Base-by-base conservation (phyloP, 179 eudicot species). In the Heliamphora pulchella region DNA sequence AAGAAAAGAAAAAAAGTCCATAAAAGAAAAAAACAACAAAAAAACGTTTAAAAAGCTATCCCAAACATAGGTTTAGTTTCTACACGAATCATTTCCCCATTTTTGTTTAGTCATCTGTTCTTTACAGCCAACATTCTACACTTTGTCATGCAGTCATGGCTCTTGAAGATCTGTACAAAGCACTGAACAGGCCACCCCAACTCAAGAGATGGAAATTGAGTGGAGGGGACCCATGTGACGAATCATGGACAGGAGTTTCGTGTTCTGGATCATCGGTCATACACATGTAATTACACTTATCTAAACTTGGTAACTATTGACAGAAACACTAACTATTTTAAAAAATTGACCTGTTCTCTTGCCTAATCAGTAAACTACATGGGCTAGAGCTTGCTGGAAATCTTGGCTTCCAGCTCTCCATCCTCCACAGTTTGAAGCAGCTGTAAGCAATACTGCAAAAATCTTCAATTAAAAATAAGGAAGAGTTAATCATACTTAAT, bases 161-260 rank as follows among this genome's bases (percentile, higher is more conserved):
- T 57, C 88, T 95, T 75, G 89, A 86, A 86, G 94, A 89, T 82
- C 82, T 95, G 75, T 95, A 90, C 87, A 82, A 73, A 78, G 83
- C 97, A 79, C 85, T 95, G 75, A 86, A 89, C 54, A 84, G 20
- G 62, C 86, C 98, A 51, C 80, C 89, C 59, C 93, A 90, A 76
- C 88, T 95, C 46, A 85, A 82, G 75, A 91, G 90, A 67, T 95
- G 98, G 98, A 92, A 83, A 68, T 70, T 53, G 67, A 81, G 79
- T 15, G 92, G 91, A 48, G 94, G 91, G 66, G 94, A 92, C 78
- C 97, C 98, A 14, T 95, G 98, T 65, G 89, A 63, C 70, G 95
- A 95, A 74, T 81, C 91, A 10, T 95, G 98, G 98, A 85, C 79
- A 6, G 98, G 98, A 83, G 80, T 95, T 81, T 81, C 87, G 18